These are phyloP conservation scores for Sungouiozyma intestinalis DNA, from an alignment of 805 yeast genomes.

Conservation along the genomic window DNA sequence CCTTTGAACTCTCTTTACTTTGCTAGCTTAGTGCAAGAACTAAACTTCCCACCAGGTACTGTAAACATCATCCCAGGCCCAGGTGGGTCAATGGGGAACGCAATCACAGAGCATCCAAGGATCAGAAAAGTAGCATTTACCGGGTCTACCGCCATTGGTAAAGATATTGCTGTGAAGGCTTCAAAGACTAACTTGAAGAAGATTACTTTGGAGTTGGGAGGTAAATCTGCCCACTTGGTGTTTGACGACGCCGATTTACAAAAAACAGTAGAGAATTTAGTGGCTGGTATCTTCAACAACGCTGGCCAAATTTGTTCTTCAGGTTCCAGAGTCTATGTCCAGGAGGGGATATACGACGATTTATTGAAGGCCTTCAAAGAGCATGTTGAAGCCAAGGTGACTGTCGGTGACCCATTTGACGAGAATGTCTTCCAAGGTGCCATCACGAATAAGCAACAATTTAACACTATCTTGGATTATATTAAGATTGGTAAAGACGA, in stretches of 20 bases:
- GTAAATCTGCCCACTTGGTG: conserved; percentile 70
- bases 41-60: conserved; percentile 69
- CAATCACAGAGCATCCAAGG: conserved; percentile 56
- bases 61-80: conserved; percentile 66
- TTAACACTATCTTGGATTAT: conserved; percentile 56
- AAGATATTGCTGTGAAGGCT: conserved; percentile 56
- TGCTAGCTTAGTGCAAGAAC: conserved; percentile 51
- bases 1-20: conserved; percentile 63
- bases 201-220: conserved; percentile 75
- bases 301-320: conserved; percentile 81
- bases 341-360: conserved; percentile 59
- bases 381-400: conserved; percentile 43
- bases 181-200: conserved; percentile 66
- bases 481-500: conserved; percentile 56
- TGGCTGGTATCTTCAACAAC: conserved; percentile 63
- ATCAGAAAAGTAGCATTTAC: conserved; percentile 73
- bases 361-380: conserved; percentile 47
- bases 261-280: conserved; percentile 39
- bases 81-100: conserved; percentile 64
- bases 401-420: conserved; percentile 70
- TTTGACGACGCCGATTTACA: conserved; percentile 58
- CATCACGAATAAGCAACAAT: conserved; percentile 61
- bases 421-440: conserved; percentile 65
- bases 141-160: conserved; percentile 72
- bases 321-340: conserved; percentile 70